Conservation (phyloP, 2,329 filamentous ascomycete genomes). For the Gremmenia infestans region DNA sequence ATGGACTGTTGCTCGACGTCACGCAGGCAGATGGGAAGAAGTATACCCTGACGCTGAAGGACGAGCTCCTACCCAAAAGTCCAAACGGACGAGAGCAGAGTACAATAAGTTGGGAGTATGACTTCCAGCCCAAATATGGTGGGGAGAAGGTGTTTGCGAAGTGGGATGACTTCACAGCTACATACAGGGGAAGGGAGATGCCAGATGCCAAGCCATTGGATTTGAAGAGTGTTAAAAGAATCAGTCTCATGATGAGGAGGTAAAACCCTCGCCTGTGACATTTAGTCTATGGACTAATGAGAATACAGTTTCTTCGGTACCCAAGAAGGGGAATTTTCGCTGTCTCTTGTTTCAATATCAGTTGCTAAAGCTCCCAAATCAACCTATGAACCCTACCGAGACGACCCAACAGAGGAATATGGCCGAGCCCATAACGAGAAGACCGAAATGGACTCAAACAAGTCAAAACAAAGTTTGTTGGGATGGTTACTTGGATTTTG, state of each 20-base stretch:
- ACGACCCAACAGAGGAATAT: constrained; percentile 9
- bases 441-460: background rate
- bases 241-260: constrained; percentile 81
- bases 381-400: constrained; percentile 13
- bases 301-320: constrained; percentile 60
- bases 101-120: constrained; percentile 68
- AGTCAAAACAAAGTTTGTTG: constrained; percentile 9
- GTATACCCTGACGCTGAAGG: constrained; percentile 73
- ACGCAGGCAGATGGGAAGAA: constrained; percentile 54
- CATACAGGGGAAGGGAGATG: constrained; percentile 65
- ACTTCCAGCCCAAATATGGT: constrained; percentile 46
- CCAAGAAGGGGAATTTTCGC: constrained; percentile 63
- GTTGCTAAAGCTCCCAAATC: constrained; percentile 32
- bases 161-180: constrained; percentile 64
- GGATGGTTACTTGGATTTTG: constrained; percentile 13
- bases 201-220: constrained; percentile 57
- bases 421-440: constrained; percentile 1
- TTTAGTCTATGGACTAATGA: background rate
- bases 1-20: constrained; percentile 55
- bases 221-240: constrained; percentile 53
- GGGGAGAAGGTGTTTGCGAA: constrained; percentile 46
- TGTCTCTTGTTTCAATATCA: constrained; percentile 51
- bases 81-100: constrained; percentile 67
- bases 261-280: constrained; percentile 33
- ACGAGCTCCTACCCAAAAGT: constrained; percentile 53